Evolutionary conservation across 495 filamentous ascomycete genomes (phyloP).

Genomic region (Friedmanniomyces endolithicus): DNA sequence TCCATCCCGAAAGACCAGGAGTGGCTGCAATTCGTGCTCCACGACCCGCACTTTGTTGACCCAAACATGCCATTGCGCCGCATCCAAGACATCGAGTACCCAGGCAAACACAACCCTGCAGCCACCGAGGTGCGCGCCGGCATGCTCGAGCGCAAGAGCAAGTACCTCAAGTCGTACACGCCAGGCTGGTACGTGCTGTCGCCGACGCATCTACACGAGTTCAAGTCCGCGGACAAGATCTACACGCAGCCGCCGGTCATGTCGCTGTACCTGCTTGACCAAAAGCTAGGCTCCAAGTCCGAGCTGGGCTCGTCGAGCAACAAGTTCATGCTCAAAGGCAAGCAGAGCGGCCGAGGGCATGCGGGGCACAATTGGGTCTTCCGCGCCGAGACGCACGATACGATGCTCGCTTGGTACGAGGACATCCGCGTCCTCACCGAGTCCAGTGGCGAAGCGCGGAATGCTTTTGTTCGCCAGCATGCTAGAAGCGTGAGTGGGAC

Average conservation of each 20-base stretch:
- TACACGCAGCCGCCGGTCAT: conserved; percentile 70
- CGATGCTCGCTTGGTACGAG: conserved; percentile 93
- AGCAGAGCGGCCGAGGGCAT: conserved; percentile 86
- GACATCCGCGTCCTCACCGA: conserved; percentile 81
- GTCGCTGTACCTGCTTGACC: conserved; percentile 88
- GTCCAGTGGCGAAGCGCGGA: conserved; percentile 77
- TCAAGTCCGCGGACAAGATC: conserved; percentile 75
- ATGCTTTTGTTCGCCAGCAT: conserved; percentile 70
- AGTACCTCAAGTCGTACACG: conserved; percentile 96
- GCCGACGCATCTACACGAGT: conserved; percentile 93
- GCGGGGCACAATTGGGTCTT: conserved; percentile 97
- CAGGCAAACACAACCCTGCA: conserved; percentile 79
- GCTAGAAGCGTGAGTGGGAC: conserved; percentile 59
- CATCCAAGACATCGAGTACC: conserved; percentile 77
- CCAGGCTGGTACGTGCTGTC: conserved; percentile 97
- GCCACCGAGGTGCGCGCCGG: conserved; percentile 79
- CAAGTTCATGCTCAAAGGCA: conserved; percentile 94
- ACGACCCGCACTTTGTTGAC: conserved; percentile 79
- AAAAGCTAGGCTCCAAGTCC: conserved; percentile 89
- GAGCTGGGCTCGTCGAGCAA: conserved; percentile 75
- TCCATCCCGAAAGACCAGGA: conserved; percentile 83
- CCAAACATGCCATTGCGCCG: conserved; percentile 66
- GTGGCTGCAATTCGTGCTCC: conserved; percentile 72
- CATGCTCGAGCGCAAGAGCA: conserved; percentile 92
- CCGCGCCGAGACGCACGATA: conserved; percentile 85